A percentile compares a stretch with the other conserved stretches of the same genome.
Evolutionary conservation across 164 flowering plant species (phyloP).

Genomic region (Pachysandra terminalis): DNA sequence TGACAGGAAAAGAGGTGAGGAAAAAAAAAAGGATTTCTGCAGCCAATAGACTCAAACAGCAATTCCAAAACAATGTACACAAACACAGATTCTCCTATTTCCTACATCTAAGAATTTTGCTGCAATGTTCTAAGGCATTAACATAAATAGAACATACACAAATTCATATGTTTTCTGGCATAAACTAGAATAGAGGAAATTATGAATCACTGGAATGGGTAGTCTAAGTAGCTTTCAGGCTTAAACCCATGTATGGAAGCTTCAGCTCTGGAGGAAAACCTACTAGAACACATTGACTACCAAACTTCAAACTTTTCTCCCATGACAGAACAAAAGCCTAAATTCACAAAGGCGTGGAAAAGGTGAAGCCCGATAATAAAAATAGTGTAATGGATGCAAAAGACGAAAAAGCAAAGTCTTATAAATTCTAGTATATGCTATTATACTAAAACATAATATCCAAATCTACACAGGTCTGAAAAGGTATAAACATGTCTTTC

Average conservation of each 20-base stretch:
- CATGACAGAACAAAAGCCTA: neutral
- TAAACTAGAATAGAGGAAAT: neutral
- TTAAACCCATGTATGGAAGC: neutral
- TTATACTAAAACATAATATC: too few species aligned
- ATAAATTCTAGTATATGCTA: too few species aligned
- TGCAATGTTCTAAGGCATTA: neutral
- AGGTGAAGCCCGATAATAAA: neutral
- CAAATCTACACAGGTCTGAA: neutral
- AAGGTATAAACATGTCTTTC: too few species aligned
- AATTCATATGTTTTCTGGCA: neutral
- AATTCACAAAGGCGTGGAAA: neutral
- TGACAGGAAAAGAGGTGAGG: neutral
- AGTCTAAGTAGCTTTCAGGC: neutral
- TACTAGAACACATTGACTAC: neutral
- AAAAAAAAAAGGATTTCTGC: neutral
- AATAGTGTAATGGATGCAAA: neutral
- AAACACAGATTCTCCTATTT: neutral
- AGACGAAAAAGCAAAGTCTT: neutral
- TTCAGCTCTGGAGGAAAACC: too few species aligned
- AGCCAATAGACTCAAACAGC: neutral
- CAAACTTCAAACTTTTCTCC: neutral
- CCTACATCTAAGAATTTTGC: neutral
- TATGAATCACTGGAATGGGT: neutral
- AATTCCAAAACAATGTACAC: too few species aligned
- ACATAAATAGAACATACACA: neutral